Conservation (phyloP, 2,329 filamentous ascomycete species). For the Didymosphaeria variabile region DNA sequence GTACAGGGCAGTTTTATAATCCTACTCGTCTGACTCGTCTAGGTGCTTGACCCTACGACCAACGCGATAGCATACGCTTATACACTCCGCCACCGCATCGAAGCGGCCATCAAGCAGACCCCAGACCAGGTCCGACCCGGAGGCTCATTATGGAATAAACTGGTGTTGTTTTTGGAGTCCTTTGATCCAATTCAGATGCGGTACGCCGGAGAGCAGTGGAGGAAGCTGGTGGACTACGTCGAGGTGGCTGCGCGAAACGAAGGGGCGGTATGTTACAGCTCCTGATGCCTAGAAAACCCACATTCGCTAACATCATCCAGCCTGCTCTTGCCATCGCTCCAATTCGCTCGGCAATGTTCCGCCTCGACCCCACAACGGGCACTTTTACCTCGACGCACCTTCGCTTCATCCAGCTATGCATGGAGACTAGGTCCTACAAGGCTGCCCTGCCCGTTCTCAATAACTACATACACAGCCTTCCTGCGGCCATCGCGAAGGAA, state of each 20-base stretch:
- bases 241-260: conserved; percentile 43
- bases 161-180: conserved; percentile 56
- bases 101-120: conserved; percentile 45
- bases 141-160: conserved; percentile 59
- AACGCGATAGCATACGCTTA: conserved; percentile 69
- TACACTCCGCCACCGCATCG: conserved; percentile 61
- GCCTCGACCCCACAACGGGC: conserved; percentile 71
- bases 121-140: conserved; percentile 54
- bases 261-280: conserved; percentile 39
- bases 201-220: conserved; percentile 61
- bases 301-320: conserved; percentile 30
- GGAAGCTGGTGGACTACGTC: conserved; percentile 54
- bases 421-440: conserved; percentile 62
- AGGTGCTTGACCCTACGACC: conserved; percentile 63
- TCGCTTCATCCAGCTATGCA: conserved; percentile 65
- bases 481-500: conserved; percentile 50
- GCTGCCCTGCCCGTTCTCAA: conserved; percentile 70
- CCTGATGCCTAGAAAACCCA: conserved; percentile 12
- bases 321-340: conserved; percentile 49
- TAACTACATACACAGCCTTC: conserved; percentile 72
- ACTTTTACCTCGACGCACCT: conserved; percentile 73
- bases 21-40: not conserved
- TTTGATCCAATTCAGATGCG: conserved; percentile 65
- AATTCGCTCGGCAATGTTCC: conserved; percentile 65
- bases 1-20: not conserved